phyloP scores from a whole-genome alignment of 2,329 filamentous ascomycete genomes.

The Hypoxylon sp. region DNA sequence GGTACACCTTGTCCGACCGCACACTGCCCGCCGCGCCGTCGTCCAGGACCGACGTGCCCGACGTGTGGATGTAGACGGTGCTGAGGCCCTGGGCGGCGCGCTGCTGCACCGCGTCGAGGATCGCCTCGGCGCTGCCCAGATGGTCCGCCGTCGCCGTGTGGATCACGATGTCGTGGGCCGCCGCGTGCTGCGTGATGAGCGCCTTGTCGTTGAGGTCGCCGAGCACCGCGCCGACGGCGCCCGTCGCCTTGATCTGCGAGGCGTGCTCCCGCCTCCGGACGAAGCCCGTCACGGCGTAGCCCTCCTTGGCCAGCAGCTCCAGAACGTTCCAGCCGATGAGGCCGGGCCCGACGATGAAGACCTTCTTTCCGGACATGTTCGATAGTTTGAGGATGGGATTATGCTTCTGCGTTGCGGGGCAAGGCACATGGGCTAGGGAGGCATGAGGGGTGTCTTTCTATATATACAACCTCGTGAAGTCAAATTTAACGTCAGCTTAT shows the following conservation, averaged over 20 bases:
- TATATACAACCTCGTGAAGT: neutral
- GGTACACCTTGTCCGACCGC: conserved; percentile 51
- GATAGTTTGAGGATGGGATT: neutral
- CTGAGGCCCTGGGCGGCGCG: conserved; percentile 47
- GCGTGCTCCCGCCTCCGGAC: conserved; percentile 51
- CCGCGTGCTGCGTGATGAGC: conserved; percentile 49
- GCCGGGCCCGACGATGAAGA: conserved; percentile 55
- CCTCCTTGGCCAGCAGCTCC: conserved; percentile 51
- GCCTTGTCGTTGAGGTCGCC: conserved; percentile 52
- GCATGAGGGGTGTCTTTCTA: neutral
- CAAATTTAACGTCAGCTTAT: neutral
- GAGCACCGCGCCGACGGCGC: conserved; percentile 47
- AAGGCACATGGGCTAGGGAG: no score
- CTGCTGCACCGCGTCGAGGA: conserved; percentile 53
- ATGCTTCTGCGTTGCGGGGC: neutral
- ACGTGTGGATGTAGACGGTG: conserved; percentile 59
- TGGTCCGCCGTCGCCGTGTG: conserved; percentile 60
- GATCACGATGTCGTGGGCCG: conserved; percentile 53
- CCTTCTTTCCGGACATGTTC: conserved; percentile 42
- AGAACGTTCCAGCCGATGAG: conserved; percentile 58
- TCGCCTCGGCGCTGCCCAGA: conserved; percentile 53
- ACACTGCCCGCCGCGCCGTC: conserved; percentile 48
- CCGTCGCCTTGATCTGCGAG: conserved; percentile 47
- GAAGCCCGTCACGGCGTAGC: conserved; percentile 52
- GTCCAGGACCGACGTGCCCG: conserved; percentile 51